Conservation (phyloP, 2,329 filamentous ascomycete species). For the Diaporthe amygdali region DNA sequence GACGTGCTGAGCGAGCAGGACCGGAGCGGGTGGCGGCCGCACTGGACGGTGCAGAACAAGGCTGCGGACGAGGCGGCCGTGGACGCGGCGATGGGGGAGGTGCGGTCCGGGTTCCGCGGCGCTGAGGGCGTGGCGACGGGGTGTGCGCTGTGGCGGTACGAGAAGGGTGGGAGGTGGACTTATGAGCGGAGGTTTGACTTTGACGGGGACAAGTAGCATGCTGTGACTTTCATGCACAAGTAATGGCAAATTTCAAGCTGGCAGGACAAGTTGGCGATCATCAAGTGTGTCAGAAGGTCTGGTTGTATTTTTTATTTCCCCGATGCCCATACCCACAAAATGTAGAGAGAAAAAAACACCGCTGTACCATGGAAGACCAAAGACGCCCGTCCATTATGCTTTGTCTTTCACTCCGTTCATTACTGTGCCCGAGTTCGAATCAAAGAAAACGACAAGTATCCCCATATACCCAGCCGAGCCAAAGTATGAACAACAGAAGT, state of each 20-base stretch:
- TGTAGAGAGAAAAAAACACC: neutral
- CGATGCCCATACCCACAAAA: neutral
- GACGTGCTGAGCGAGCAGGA: slow-evolving; percentile 18
- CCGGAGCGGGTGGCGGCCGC: slow-evolving; percentile 5
- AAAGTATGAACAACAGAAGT: slow-evolving; percentile 11
- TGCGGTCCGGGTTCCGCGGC: neutral
- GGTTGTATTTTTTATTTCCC: neutral
- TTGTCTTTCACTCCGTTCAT: slow-evolving; percentile 10
- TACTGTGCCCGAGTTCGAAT: slow-evolving; percentile 7
- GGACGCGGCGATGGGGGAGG: slow-evolving; percentile 1
- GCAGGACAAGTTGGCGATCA: neutral
- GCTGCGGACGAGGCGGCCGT: neutral
- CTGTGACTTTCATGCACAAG: neutral
- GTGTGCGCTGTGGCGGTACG: slow-evolving; percentile 17
- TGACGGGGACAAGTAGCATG: neutral
- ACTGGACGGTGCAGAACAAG: slow-evolving; percentile 24
- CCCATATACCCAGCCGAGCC: slow-evolving; percentile 14
- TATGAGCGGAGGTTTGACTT: slow-evolving; percentile 17
- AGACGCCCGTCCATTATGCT: slow-evolving; percentile 4
- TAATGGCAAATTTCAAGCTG: neutral
- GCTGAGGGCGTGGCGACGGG: slow-evolving; percentile 14
- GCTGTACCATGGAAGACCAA: neutral
- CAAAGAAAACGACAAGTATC: neutral
- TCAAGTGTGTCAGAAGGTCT: neutral
- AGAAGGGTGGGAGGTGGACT: slow-evolving; percentile 7